These are phyloP conservation scores for Staphylotrichum longicolle DNA, from an alignment of 495 filamentous ascomycete genomes.

Conservation along the genomic window DNA sequence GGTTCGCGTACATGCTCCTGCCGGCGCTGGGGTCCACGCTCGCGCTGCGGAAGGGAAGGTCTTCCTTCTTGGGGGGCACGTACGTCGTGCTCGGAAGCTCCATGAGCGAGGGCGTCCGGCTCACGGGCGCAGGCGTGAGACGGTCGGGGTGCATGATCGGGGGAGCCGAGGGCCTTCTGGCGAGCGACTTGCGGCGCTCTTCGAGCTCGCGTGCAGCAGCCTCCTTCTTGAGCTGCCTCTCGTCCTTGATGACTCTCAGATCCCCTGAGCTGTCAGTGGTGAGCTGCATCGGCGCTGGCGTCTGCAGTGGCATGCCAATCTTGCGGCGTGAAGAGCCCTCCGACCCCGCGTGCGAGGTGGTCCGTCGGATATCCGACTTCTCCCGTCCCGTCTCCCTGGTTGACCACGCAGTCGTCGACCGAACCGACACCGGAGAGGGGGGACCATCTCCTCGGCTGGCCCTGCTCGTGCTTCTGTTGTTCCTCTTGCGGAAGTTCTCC, in stretches of 20 bases:
- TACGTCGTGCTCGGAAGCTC: constrained; percentile 36
- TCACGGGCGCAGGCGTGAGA: constrained; percentile 42
- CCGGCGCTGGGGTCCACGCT: constrained; percentile 43
- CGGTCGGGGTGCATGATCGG: constrained; percentile 74
- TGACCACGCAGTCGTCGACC: constrained; percentile 17
- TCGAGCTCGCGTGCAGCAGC: constrained; percentile 82
- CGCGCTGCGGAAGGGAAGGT: constrained; percentile 45
- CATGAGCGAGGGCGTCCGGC: constrained; percentile 14
- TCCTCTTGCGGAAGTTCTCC: constrained; percentile 58
- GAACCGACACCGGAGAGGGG: constrained; percentile 28
- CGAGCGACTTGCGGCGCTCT: constrained; percentile 78
- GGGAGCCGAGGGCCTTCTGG: constrained; percentile 72
- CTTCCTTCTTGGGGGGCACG: constrained; percentile 37
- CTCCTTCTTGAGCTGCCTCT: constrained; percentile 64
- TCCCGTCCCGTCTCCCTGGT: constrained; percentile 43
- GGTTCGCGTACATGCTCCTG: constrained; percentile 47
- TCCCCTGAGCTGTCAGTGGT: constrained; percentile 37
- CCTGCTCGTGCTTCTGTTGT: constrained; percentile 59
- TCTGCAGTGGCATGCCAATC: constrained; percentile 28
- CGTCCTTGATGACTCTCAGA: constrained; percentile 48
- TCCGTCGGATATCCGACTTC: constrained; percentile 49
- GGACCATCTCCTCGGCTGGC: constrained; percentile 23
- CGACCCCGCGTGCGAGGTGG: constrained; percentile 26
- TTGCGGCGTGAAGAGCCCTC: constrained; percentile 17
- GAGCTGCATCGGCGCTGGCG: constrained; percentile 35